Evolutionary conservation across 2,329 filamentous ascomycete species (phyloP), one percentile per base, ranked within the genome.

Genomic region (Laburnicola sp.): DNA sequence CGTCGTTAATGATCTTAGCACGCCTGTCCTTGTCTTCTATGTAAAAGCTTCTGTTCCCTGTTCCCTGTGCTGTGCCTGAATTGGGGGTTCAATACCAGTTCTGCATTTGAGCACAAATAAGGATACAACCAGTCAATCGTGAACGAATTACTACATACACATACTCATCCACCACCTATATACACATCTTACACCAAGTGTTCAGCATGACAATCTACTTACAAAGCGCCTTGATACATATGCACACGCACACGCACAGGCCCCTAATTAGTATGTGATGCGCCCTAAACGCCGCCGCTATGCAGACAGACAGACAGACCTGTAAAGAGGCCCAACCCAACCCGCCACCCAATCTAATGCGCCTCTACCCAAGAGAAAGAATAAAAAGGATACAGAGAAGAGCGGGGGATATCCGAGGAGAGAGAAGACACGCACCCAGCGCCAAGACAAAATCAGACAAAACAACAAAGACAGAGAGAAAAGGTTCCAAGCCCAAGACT

Each of bases 351-450:
- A 36, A 41, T 43, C 31, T 40, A 50, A 27, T 37, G 21, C 42
- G 28, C n/a, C n/a, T 50, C 40, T 45, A 38, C 11, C 23, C n/a
- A 39, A 30, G 7, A 25, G n/a, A 21, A 25, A 54, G 31, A 41
- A 34, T 30, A 23, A 23, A 8, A 16, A 16, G 16, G 16, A 38
- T 11, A 32, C 43, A 38, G 43, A 45, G 50, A 51, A 34, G 56
- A 62, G 57, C 30, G 45, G 51, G 48, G 52, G 58, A 56, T 45
- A 60, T 60, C 58, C 51, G 57, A 66, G 56, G 53, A 61, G 54
- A 66, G 62, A 63, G 47, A 39, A 16, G 37, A 28, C 43, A 49
- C 25, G 25, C 31, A 45, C 23, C 38, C n/a, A 51, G 37, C 45
- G 1, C 16, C 16, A 21, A 56, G 34, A 47, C 16, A 48, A 48